Percentiles rank a stretch among this genome's conserved stretches.
Conservation (phyloP, 495 filamentous ascomycete genomes). For the Xylona heveae region DNA sequence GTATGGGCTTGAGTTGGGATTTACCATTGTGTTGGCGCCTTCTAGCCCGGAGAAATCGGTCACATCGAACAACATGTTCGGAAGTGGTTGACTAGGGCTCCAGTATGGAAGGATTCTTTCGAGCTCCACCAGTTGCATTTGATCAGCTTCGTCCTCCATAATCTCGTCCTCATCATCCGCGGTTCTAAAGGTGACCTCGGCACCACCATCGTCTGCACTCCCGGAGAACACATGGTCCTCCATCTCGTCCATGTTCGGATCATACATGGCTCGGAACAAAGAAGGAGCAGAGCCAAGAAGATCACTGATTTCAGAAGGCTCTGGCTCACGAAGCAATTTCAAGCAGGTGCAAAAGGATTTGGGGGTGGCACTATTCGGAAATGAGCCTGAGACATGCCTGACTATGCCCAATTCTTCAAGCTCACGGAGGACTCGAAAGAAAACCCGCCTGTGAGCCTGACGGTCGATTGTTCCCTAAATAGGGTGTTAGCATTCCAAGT, state of each 20-base stretch:
- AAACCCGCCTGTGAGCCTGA: slow-evolving; percentile 31
- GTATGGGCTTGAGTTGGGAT: not conserved
- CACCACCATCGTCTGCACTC: slow-evolving; percentile 3
- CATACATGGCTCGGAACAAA: not conserved
- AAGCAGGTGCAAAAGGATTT: slow-evolving; percentile 33
- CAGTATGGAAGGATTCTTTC: slow-evolving; percentile 26
- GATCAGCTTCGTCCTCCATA: slow-evolving; percentile 9
- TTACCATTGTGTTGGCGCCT: slow-evolving; percentile 30
- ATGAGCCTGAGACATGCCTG: slow-evolving; percentile 41
- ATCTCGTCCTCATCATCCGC: not conserved
- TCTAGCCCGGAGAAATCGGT: slow-evolving; percentile 25
- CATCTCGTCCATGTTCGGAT: slow-evolving; percentile 7
- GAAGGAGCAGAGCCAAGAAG: slow-evolving; percentile 11
- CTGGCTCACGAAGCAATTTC: slow-evolving; percentile 54
- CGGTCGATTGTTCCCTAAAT: slow-evolving; percentile 25
- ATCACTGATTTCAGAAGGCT: slow-evolving; percentile 30
- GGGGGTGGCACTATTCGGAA: slow-evolving; percentile 16
- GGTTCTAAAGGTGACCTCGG: slow-evolving; percentile 1
- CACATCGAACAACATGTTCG: slow-evolving; percentile 31
- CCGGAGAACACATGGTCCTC: slow-evolving; percentile 9
- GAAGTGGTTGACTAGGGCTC: slow-evolving; percentile 27
- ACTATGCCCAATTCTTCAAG: slow-evolving; percentile 48
- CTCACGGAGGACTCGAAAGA: slow-evolving; percentile 46
- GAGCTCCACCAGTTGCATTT: slow-evolving; percentile 14
- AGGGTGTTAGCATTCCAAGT: not conserved